Evolutionary conservation across 345 rosid genomes (phyloP), one percentile per base, ranked within the genome.

Genomic region (Hevea brasiliensis): DNA sequence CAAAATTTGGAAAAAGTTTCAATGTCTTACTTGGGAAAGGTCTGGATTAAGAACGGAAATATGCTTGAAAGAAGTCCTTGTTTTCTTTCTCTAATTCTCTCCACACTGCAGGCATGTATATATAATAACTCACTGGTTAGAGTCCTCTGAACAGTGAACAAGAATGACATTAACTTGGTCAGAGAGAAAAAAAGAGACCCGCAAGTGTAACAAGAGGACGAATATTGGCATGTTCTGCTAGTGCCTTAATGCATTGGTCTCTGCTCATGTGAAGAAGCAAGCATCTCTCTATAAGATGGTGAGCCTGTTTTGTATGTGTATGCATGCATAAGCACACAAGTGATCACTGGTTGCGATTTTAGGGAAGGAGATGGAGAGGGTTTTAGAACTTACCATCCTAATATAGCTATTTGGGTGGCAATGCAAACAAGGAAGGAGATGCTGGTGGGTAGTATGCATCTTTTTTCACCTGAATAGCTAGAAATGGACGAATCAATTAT

Each of bases 241-340:
- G 81, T 3, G 87, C 91, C 84, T 86, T 76, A 60, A 88, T 71
- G 78, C 98, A 92, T 79, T 89, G 92, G 21, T 89, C 92, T 79
- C 79, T 87, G 84, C 73, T 88, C 98, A 92, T 84, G 65, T 73
- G 89, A 61, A 89, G 93, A 21, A 90, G 56, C 81, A 90, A 78
- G 76, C 98, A 92, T 74, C 89, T 88, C 85, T 90, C 98, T 75
- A 92, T 92, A 61, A 90, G 87, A 78, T 88, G 87, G 54, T 90
- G 98, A 69, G 90, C 96, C 96, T 92, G 85, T 42, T 50, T 27
- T 40, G 3, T 60, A 44, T 70, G 76, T 62, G 54, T 10, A 14
- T 55, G n/a, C 35, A 53, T 21, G 42, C 20, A n/a, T n/a, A n/a
- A n/a, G n/a, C n/a, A n/a, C n/a, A n/a, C 37, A 32, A 32, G 37